Evolutionary conservation across 352 stramenopile genomes (phyloP).

Genomic region (Pythium utonaiense): DNA sequence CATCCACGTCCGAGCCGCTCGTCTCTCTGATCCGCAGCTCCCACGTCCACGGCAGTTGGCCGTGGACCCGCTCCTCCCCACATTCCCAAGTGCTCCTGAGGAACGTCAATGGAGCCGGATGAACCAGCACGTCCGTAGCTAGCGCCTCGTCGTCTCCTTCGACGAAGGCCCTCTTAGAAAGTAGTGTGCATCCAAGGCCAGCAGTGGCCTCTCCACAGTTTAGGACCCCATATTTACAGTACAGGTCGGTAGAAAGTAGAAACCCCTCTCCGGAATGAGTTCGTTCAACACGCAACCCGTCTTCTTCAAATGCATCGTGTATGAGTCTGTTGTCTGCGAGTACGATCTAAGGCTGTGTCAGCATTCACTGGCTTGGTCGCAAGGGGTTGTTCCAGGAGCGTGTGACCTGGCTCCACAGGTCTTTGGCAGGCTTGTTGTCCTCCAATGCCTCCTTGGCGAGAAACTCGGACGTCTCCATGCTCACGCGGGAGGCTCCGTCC

Average conservation of each 20-base stretch:
- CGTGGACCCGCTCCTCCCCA: conserved; percentile 4
- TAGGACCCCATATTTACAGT: conserved; percentile 26
- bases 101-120: not conserved
- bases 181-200: conserved; percentile 23
- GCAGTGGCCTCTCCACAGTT: conserved; percentile 9
- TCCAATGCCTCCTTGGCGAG: not conserved
- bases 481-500: conserved; percentile 24
- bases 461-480: conserved; percentile 26
- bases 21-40: not conserved
- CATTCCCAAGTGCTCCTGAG: not conserved
- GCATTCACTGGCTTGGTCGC: not conserved
- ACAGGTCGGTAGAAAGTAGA: conserved; percentile 6
- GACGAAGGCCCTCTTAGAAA: conserved; percentile 14
- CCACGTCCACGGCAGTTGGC: conserved; percentile 2
- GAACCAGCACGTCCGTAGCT: not conserved
- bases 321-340: no score
- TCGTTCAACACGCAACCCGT: not conserved
- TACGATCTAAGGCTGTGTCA: no score
- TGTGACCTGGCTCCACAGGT: conserved; percentile 4
- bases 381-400: conserved; percentile 15
- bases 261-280: not conserved
- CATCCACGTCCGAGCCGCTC: not conserved
- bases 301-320: not conserved
- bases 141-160: not conserved
- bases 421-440: not conserved